These are phyloP conservation scores for Lunasporangiospora selenospora DNA, from an alignment of 192 early-diverging fungal genomes.

Conservation along the genomic window DNA sequence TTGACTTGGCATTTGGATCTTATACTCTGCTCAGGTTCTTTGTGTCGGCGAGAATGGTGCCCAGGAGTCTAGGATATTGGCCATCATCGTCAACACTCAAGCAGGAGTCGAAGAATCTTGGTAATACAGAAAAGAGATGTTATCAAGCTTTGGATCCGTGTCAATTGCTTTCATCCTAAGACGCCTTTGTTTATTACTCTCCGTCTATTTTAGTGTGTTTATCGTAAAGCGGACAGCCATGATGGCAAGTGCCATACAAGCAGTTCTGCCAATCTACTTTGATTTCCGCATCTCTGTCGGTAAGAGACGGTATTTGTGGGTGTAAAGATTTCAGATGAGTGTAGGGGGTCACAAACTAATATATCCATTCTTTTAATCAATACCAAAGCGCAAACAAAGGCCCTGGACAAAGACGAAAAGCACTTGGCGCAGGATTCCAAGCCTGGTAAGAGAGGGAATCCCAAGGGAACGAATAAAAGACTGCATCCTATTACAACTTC, in stretches of 20 bases:
- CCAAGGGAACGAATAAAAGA: too few relatives aligned
- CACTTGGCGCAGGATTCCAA: constrained; percentile 22
- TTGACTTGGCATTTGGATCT: neutral
- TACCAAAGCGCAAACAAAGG: constrained; percentile 34
- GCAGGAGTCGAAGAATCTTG: constrained; percentile 43
- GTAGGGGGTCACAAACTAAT: too few relatives aligned
- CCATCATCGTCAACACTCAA: constrained; percentile 40
- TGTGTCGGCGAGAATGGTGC: constrained; percentile 11
- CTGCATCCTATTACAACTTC: too few relatives aligned
- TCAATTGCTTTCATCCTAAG: neutral
- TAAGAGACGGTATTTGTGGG: too few relatives aligned
- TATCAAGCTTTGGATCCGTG: neutral
- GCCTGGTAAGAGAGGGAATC: constrained; percentile 20
- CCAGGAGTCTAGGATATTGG: constrained; percentile 32
- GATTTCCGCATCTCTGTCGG: constrained; percentile 44
- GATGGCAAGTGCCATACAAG: constrained; percentile 25
- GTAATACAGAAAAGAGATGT: constrained; percentile 2
- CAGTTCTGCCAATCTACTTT: constrained; percentile 38
- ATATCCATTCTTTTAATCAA: neutral
- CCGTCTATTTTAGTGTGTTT: constrained; percentile 15
- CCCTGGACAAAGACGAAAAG: constrained; percentile 36
- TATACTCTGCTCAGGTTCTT: constrained; percentile 40
- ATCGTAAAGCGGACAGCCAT: constrained; percentile 30
- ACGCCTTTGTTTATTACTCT: neutral
- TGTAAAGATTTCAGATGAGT: too few relatives aligned